These are phyloP conservation scores for Penicillium aurantiogriseum DNA, from an alignment of 2,329 filamentous ascomycete species.

Conservation along the genomic window DNA sequence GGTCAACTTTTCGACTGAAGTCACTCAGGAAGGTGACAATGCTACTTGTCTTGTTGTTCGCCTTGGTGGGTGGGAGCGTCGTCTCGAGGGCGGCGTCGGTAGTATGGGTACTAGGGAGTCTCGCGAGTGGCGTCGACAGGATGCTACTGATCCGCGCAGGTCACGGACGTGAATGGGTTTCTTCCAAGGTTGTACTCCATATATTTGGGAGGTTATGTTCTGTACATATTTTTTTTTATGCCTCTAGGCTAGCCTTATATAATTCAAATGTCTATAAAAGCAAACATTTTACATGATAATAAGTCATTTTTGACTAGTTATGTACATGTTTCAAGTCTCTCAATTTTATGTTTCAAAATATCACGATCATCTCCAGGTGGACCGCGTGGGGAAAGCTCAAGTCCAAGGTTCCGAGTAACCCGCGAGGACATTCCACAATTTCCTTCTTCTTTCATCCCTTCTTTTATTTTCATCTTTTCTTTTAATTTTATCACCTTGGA, in stretches of 20 bases:
- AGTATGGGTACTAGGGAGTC: conserved; percentile 91
- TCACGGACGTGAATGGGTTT: conserved; percentile 50
- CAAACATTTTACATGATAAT: neutral
- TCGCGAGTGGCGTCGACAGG: conserved; percentile 74
- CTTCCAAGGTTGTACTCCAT: neutral
- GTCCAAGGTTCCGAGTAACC: conserved; percentile 21
- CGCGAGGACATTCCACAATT: conserved; percentile 11
- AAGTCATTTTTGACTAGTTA: no score
- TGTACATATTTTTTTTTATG: conserved; percentile 24
- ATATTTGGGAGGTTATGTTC: neutral
- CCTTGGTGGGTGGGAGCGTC: conserved; percentile 63
- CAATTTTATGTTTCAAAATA: neutral
- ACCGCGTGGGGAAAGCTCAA: conserved; percentile 21
- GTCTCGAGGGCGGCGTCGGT: conserved; percentile 75
- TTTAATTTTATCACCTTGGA: neutral
- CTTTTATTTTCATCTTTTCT: neutral
- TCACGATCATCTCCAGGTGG: conserved; percentile 5
- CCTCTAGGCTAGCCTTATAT: conserved; percentile 13
- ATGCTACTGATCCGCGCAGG: conserved; percentile 78
- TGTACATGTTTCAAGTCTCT: neutral
- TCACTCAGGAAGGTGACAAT: conserved; percentile 64
- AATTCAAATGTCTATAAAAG: conserved; percentile 7
- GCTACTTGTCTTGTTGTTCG: conserved; percentile 63
- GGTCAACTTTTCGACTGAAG: conserved; percentile 85
- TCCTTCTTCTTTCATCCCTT: neutral